These are phyloP conservation scores for Dactylella cylindrospora DNA, from an alignment of 2,329 filamentous ascomycete genomes.

Conservation along the genomic window DNA sequence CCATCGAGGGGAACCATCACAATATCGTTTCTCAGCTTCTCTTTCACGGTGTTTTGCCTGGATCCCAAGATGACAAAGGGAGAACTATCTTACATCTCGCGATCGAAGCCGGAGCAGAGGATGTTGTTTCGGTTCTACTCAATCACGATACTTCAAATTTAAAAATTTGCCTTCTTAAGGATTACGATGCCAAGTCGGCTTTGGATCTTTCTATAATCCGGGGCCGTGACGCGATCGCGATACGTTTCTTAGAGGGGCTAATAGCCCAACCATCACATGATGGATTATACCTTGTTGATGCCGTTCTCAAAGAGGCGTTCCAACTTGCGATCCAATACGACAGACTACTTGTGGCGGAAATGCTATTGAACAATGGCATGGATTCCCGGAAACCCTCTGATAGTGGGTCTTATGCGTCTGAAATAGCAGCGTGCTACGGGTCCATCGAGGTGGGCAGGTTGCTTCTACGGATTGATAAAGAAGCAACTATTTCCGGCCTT, in stretches of 20 bases:
- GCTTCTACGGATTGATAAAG: background rate
- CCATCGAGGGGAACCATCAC: background rate
- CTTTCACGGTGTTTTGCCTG: conserved; percentile 7
- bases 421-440: conserved; percentile 2
- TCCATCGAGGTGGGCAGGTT: conserved; percentile 6
- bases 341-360: background rate
- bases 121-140: background rate
- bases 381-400: background rate
- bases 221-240: background rate
- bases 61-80: background rate
- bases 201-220: conserved; percentile 9
- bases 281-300: background rate
- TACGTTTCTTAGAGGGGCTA: conserved; percentile 7
- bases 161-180: background rate
- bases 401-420: background rate
- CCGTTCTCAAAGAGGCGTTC: too few species aligned
- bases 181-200: conserved; percentile 1
- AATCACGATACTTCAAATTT: background rate
- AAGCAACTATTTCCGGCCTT: background rate
- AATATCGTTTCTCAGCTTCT: conserved; percentile 17
- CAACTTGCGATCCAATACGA: conserved; percentile 5
- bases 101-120: background rate
- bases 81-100: conserved; percentile 18
- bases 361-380: conserved; percentile 5
- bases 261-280: too few species aligned